Base-by-base conservation (phyloP, 805 yeast species). In the Teunomyces lycoperdinae region DNA sequence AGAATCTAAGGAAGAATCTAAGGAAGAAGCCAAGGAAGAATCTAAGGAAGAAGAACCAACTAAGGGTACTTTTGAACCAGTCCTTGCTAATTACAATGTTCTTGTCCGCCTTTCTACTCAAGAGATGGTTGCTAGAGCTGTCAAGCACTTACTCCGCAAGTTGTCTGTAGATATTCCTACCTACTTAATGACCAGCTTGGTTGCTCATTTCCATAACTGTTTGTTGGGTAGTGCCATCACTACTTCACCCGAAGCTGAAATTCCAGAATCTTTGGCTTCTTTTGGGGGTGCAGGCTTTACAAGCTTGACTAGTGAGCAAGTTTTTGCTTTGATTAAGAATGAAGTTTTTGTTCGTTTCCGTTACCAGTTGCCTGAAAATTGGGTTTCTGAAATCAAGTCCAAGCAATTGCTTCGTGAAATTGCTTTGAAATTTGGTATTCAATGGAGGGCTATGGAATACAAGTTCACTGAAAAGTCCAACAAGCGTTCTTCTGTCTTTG, bases 371-470 rank as follows among this genome's bases (percentile, higher is more conserved):
- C 72, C 83, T 1, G 63, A 58, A 0, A 65, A 72, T 43, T 85
- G 89, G 86, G 44, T 66, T 29, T 10, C 43, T 5, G 57, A 65
- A 1, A 50, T 78, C 32, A 63, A 62, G 27, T 65, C 73, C 3
- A 51, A 71, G 16, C 81, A 78, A 44, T 60, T 86, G 38, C 72
- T 89, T 58, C 83, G 91, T 68, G 87, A 84, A 55, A 74, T 90
- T 53, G 83, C 96, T 9, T 58, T 73, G 46, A 86, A 87, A 67
- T 80, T 84, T 56, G 98, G 98, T 68, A 80, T 92, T 45, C 99
- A 94, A 72, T 85, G 96, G 87, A 68, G 73, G 50, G 73, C 78
- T 9, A 76, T 68, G 51, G 61, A 68, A 9, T 83, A 80, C 60
- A 68, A 63, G 9, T 80, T 81, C 63, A 81, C 73, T 40, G 65